phyloP scores from a whole-genome alignment of 2,329 filamentous ascomycete species.

The Apiospora phragmitis region DNA sequence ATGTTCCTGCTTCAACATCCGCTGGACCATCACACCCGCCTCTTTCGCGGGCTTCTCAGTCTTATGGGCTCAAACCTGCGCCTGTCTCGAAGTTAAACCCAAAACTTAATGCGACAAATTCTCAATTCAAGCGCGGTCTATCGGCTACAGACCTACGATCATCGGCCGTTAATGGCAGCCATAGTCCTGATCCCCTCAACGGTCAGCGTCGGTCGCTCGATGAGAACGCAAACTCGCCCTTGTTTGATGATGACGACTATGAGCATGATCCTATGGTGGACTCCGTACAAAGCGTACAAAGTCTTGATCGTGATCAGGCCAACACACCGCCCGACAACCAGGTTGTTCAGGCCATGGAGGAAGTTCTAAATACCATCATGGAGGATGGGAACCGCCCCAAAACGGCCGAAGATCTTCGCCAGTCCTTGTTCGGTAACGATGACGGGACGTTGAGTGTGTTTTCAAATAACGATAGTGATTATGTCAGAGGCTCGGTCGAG shows the following conservation, averaged over 20 bases:
- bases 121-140: constrained; percentile 39
- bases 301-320: constrained; percentile 71
- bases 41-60: constrained; percentile 34
- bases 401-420: constrained; percentile 63
- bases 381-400: constrained; percentile 66
- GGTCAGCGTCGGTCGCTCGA: constrained; percentile 69
- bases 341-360: constrained; percentile 90
- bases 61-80: constrained; percentile 45
- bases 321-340: constrained; percentile 67
- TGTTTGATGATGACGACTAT: constrained; percentile 82
- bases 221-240: constrained; percentile 50
- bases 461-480: constrained; percentile 57
- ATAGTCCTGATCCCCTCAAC: constrained; percentile 40
- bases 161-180: constrained; percentile 36
- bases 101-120: constrained; percentile 32
- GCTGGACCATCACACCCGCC: constrained; percentile 28
- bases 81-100: constrained; percentile 43
- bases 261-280: constrained; percentile 70
- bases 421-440: constrained; percentile 65
- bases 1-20: constrained; percentile 19
- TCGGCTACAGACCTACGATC: constrained; percentile 50
- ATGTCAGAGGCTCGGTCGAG: constrained; percentile 42
- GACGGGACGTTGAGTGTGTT: constrained; percentile 51
- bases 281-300: constrained; percentile 78
- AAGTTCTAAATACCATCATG: constrained; percentile 89